These are phyloP conservation scores for Aspergillus sp. DNA, from an alignment of 2,329 filamentous ascomycete genomes.

Conservation along the genomic window DNA sequence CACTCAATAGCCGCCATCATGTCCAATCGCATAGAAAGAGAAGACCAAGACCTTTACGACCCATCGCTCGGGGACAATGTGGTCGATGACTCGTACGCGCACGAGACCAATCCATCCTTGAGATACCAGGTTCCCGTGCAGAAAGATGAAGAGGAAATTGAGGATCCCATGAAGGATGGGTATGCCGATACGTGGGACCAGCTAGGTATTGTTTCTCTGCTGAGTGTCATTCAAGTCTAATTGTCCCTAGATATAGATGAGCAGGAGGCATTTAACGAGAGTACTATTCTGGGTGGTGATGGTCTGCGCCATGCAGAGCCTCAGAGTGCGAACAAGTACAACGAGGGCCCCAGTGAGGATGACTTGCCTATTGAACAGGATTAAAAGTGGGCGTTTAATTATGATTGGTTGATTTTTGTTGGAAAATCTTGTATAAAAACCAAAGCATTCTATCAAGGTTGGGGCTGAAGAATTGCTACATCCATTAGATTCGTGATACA, in stretches of 20 bases:
- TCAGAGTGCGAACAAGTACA: slow-evolving; percentile 14
- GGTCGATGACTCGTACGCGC: slow-evolving; percentile 18
- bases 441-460: no score
- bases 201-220: slow-evolving; percentile 18
- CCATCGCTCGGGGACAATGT: slow-evolving; percentile 13
- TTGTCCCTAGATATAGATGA: slow-evolving; percentile 14
- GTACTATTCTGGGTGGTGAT: slow-evolving; percentile 18
- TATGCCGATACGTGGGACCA: slow-evolving; percentile 22
- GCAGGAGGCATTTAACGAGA: slow-evolving; percentile 14
- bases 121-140: slow-evolving; percentile 17
- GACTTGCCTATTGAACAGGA: slow-evolving; percentile 11
- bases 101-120: slow-evolving; percentile 13
- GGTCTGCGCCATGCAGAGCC: slow-evolving; percentile 21
- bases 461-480: no score
- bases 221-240: not conserved
- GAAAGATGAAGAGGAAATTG: slow-evolving; percentile 15
- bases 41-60: slow-evolving; percentile 25
- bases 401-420: no score
- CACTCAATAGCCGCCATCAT: slow-evolving; percentile 7
- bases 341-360: slow-evolving; percentile 17
- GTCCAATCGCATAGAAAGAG: slow-evolving; percentile 18
- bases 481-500: no score
- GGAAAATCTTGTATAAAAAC: no score
- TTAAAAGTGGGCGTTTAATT: no score
- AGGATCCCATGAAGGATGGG: slow-evolving; percentile 25